A percentile compares a stretch with the other conserved stretches of the same genome.
These are phyloP conservation scores for Pseudogymnoascus sp. DNA, from an alignment of 2,329 filamentous ascomycete species.

Conservation along the genomic window DNA sequence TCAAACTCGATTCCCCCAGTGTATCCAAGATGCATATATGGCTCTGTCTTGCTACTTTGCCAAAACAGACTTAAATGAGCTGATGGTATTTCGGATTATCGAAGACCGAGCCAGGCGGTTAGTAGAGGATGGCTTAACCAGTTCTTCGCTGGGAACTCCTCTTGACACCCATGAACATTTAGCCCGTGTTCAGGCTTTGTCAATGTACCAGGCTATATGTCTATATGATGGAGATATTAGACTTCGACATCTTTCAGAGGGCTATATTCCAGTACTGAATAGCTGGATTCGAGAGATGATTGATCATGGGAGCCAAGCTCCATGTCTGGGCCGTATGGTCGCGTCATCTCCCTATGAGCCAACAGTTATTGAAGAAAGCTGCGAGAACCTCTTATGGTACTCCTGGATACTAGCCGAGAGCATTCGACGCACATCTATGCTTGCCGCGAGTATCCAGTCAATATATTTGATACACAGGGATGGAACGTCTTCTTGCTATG, in stretches of 20 bases:
- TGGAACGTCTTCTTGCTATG: conserved; percentile 18
- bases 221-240: conserved; percentile 25
- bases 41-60: conserved; percentile 20
- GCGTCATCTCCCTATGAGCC: background rate
- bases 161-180: conserved; percentile 13
- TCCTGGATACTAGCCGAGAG: conserved; percentile 28
- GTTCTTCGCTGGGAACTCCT: background rate
- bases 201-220: conserved; percentile 23
- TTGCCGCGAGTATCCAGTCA: conserved; percentile 18
- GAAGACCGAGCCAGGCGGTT: conserved; percentile 17
- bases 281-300: conserved; percentile 19
- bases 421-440: conserved; percentile 25
- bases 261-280: conserved; percentile 16
- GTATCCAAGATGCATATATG: conserved; percentile 26
- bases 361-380: conserved; percentile 12
- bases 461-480: conserved; percentile 18
- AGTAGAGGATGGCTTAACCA: conserved; percentile 2
- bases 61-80: conserved; percentile 22
- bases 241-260: conserved; percentile 20
- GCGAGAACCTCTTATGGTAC: conserved; percentile 23
- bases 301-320: background rate
- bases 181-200: conserved; percentile 17
- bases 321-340: conserved; percentile 9
- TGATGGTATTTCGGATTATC: conserved; percentile 21
- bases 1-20: conserved; percentile 18